These are phyloP conservation scores for Hyaloscypha bicolor DNA, from an alignment of 495 filamentous ascomycete genomes.

Conservation along the genomic window DNA sequence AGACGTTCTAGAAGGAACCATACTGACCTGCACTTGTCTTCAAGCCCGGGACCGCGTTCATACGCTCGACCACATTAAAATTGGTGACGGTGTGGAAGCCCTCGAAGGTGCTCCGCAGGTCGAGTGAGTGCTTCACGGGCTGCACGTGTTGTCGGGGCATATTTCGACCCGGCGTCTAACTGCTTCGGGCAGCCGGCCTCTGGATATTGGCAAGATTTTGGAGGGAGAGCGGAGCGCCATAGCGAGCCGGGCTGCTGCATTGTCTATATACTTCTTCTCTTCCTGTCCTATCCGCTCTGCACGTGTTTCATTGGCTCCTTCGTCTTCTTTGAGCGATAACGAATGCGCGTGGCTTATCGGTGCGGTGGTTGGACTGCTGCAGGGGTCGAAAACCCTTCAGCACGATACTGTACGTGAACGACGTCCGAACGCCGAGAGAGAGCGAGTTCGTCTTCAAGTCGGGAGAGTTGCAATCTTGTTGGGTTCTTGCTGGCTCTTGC, in stretches of 20 bases:
- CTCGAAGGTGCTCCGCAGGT: background rate
- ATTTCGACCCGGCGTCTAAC: background rate
- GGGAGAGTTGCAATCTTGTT: too few species aligned
- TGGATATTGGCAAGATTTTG: background rate
- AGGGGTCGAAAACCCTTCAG: background rate
- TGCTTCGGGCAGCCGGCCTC: background rate
- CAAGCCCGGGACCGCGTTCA: slow-evolving; percentile 33
- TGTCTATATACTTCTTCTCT: background rate
- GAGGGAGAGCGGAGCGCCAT: background rate
- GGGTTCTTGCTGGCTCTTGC: too few species aligned
- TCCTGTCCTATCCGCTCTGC: background rate
- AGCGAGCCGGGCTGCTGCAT: background rate
- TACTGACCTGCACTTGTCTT: slow-evolving; percentile 36
- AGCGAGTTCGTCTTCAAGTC: too few species aligned
- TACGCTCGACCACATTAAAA: slow-evolving; percentile 12
- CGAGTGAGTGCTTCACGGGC: background rate
- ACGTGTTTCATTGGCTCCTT: slow-evolving; percentile 7
- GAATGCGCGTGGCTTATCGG: background rate
- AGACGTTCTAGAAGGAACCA: slow-evolving; percentile 20
- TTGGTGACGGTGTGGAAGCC: background rate
- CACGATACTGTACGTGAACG: too few species aligned
- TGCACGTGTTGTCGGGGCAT: background rate
- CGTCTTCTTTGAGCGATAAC: background rate
- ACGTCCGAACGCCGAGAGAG: background rate
- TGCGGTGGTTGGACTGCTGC: background rate